Evolutionary conservation across 176 grass and related monocot species (phyloP).

Genomic region (Oryza australiensis): DNA sequence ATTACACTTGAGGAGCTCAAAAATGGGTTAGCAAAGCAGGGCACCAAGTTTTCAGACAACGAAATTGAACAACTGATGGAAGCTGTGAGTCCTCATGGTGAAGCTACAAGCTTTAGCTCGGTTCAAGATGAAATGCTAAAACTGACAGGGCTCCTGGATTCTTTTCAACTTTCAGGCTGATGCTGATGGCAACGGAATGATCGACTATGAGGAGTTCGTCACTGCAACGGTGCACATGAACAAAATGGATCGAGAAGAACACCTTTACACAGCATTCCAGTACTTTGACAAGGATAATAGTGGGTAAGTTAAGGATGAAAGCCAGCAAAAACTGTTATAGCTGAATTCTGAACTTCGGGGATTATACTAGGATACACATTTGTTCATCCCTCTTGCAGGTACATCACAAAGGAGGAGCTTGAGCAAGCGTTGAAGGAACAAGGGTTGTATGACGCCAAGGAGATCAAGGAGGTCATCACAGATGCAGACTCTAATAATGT

Average conservation of each 20-base stretch:
- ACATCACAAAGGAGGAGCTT: slow-evolving; percentile 74
- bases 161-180: slow-evolving; percentile 50
- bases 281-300: slow-evolving; percentile 80
- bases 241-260: slow-evolving; percentile 72
- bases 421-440: slow-evolving; percentile 74
- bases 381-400: slow-evolving; percentile 34
- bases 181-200: slow-evolving; percentile 74
- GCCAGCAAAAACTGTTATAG: background rate
- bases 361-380: background rate
- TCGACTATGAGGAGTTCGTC: slow-evolving; percentile 79
- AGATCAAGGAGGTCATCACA: slow-evolving; percentile 73
- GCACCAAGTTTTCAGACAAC: slow-evolving; percentile 67
- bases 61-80: slow-evolving; percentile 82
- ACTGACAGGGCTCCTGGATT: background rate
- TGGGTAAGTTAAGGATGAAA: slow-evolving; percentile 42
- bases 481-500: slow-evolving; percentile 72
- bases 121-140: background rate
- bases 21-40: slow-evolving; percentile 62
- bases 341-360: background rate
- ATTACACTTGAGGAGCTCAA: slow-evolving; percentile 89
- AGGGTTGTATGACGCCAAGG: slow-evolving; percentile 52
- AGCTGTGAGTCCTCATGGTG: slow-evolving; percentile 56
- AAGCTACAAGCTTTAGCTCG: background rate
- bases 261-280: slow-evolving; percentile 80
- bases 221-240: slow-evolving; percentile 83